phyloP scores from a whole-genome alignment of 1,139 yeast species.

The Blastobotrys apis region DNA sequence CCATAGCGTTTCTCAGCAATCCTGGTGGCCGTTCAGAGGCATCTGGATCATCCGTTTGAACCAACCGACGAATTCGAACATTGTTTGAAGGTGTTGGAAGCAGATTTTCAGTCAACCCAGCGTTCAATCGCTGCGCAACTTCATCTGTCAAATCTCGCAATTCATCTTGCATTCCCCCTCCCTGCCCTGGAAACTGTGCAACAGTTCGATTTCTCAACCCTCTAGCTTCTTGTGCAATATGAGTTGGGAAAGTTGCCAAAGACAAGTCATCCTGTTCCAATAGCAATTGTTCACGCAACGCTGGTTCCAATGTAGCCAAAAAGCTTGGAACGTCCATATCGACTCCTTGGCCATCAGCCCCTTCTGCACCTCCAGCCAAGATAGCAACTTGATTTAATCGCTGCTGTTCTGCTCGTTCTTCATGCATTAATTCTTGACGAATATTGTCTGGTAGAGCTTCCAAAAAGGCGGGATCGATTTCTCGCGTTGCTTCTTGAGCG shows the following conservation, averaged over 20 bases:
- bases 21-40: too few relatives aligned
- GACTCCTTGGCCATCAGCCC: conserved; percentile 16
- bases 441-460: conserved; percentile 75
- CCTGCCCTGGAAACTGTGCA: conserved; percentile 18
- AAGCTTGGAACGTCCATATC: conserved; percentile 33
- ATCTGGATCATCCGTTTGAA: neutral
- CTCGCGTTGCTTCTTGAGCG: conserved; percentile 46
- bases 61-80: conserved; percentile 3
- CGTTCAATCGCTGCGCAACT: conserved; percentile 1
- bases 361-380: conserved; percentile 7
- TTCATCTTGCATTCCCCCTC: conserved; percentile 1
- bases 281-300: conserved; percentile 35
- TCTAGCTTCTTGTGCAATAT: conserved; percentile 34
- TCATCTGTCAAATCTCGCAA: too few relatives aligned
- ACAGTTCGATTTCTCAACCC: conserved; percentile 27
- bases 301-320: conserved; percentile 36
- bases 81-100: conserved; percentile 7
- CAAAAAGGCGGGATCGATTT: conserved; percentile 76
- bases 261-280: conserved; percentile 36
- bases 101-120: neutral
- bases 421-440: conserved; percentile 67
- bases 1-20: neutral
- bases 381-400: conserved; percentile 14
- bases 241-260: conserved; percentile 32
- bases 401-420: conserved; percentile 41